These are phyloP conservation scores for Eucalyptus polybractea DNA, from an alignment of 345 rosid species.

Conservation along the genomic window DNA sequence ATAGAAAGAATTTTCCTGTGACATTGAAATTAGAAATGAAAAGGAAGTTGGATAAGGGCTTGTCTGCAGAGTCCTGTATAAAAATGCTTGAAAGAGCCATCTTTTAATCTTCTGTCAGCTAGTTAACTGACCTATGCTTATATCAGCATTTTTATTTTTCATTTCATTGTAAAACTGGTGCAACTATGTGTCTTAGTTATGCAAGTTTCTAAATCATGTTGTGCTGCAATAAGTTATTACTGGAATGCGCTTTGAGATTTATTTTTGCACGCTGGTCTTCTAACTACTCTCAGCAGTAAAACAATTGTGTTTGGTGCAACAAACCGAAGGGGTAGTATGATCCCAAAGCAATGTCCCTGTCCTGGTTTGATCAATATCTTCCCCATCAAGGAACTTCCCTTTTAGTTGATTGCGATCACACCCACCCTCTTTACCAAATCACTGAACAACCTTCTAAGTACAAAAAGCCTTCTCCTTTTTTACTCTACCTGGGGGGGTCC, in stretches of 20 bases:
- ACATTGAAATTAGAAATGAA: neutral
- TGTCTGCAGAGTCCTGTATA: neutral
- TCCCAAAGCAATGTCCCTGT: constrained; percentile 76
- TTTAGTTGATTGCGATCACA: neutral
- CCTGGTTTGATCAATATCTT: neutral
- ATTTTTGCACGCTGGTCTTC: constrained; percentile 70
- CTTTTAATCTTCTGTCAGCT: neutral
- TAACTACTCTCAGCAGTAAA: constrained; percentile 73
- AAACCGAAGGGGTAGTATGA: constrained; percentile 94
- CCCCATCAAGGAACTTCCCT: neutral
- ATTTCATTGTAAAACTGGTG: neutral
- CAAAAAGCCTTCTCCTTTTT: neutral
- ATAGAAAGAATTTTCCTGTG: neutral
- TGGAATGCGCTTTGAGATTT: neutral
- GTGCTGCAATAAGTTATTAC: neutral
- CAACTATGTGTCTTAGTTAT: neutral
- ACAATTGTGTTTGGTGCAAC: constrained; percentile 90
- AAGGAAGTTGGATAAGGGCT: neutral
- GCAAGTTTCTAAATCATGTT: neutral
- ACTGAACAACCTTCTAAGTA: neutral
- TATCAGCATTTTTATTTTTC: neutral
- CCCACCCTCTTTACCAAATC: neutral
- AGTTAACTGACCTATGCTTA: neutral
- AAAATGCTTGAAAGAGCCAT: neutral
- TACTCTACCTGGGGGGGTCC: neutral